Evolutionary conservation across 768 basidiomycete genomes (phyloP), one percentile per base, ranked within the genome.

Genomic region (Leccinum pellstonianum): DNA sequence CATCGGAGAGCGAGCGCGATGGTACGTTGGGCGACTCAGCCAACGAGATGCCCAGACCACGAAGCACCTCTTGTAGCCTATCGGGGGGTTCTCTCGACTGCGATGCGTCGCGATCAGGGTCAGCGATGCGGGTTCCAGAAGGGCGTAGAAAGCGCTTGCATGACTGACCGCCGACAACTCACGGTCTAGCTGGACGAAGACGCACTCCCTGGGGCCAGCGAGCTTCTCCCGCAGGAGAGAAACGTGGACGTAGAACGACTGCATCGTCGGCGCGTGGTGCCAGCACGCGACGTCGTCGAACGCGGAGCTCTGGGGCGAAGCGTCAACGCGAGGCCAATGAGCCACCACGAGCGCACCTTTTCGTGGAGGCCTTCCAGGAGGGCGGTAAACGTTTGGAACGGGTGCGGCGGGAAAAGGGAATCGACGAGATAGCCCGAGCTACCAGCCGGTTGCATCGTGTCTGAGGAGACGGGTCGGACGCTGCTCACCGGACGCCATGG

Each of bases 201-300:
- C 23, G 11, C 63, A 64, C 8, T 54, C 57, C 11, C 25, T 31
- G 9, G 38, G 8, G 2, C 57, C 52, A 15, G 48, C 14, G 21
- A 70, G 33, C 52, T 52, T 64, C 2, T 57, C 52, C 11, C 37
- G 52, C 35, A 73, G 14, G 23, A 70, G 65, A 1, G 62, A 61
- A 6, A 57, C 51, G 48, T 86, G 85, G 31, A 86, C 77, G 58
- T 87, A 76, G 68, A 87, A 85, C 2, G 82, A 80, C 63, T 87
- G 86, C 14, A 75, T 71, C 4, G 81, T 77, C 33, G 64, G 53
- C 11, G 77, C 59, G 27, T 86, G 83, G 50, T 80, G 77, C 49
- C 84, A 59, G 62, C 83, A 76, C 35, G 77, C 57, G 29, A 87
- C 70, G 38, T 71, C 56, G 10, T 66, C 41, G 68, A 87, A 87